Conservation (phyloP, 306 rosid species). For the Trifolium subterraneum region DNA sequence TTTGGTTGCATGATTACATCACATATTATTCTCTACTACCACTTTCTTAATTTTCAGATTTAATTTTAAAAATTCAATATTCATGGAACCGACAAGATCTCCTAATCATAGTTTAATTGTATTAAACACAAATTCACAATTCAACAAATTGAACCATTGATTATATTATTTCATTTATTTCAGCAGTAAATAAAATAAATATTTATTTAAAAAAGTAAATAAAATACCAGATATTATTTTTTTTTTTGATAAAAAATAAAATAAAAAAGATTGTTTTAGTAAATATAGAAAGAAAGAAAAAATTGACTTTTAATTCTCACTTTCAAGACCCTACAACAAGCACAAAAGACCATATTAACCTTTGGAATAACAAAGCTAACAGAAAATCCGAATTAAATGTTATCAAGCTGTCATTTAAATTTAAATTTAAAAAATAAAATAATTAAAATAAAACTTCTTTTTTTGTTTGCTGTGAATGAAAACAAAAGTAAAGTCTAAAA, state of each 20-base stretch:
- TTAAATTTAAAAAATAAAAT: no score
- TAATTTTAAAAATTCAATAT: no score
- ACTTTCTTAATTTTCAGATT: neutral
- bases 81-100: neutral
- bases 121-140: neutral
- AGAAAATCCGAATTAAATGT: slow-evolving; percentile 29
- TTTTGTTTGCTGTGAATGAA: neutral
- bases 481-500: neutral
- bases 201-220: no score
- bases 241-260: no score
- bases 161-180: no score
- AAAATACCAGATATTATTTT: no score
- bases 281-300: no score
- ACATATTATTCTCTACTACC: neutral
- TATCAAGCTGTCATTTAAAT: neutral
- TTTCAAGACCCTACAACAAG: neutral
- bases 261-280: no score
- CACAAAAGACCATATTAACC: slow-evolving; percentile 39
- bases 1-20: neutral
- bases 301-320: neutral
- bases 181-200: neutral
- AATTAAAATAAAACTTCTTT: no score
- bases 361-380: slow-evolving; percentile 34
- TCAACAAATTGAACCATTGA: neutral
- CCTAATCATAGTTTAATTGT: neutral